Conservation (phyloP, 2,329 filamentous ascomycete genomes). For the Verticillium klebahnii region DNA sequence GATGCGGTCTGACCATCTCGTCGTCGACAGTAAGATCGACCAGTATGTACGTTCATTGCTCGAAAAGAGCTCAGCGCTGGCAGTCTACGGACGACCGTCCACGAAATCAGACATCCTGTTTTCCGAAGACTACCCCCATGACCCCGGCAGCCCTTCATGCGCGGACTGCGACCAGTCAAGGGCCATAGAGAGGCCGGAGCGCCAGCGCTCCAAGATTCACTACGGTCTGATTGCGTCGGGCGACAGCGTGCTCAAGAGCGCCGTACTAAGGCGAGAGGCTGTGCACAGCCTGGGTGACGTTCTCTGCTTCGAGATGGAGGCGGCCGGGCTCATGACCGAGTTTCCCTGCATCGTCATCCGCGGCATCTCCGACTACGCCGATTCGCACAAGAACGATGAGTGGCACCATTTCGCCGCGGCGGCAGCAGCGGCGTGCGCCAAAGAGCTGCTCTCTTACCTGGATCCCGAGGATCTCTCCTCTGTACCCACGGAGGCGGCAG, state of each 20-base stretch:
- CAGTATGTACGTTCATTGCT: conserved; percentile 1
- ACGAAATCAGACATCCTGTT: background rate
- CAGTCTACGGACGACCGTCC: background rate
- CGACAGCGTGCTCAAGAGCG: conserved; percentile 9
- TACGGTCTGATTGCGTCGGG: conserved; percentile 15
- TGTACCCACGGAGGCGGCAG: background rate
- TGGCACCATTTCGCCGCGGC: conserved; percentile 16
- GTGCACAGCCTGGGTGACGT: background rate
- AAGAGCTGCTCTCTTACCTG: conserved; percentile 6
- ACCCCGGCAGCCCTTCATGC: conserved; percentile 11
- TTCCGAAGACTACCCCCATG: background rate
- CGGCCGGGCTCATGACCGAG: conserved; percentile 12
- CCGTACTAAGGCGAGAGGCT: background rate
- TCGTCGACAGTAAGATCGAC: background rate
- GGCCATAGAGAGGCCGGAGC: conserved; percentile 1
- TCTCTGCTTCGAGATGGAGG: conserved; percentile 17
- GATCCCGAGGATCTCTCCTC: background rate
- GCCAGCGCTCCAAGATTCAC: conserved; percentile 8
- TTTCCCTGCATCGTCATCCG: conserved; percentile 14
- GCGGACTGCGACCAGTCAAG: conserved; percentile 5
- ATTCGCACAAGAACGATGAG: conserved; percentile 17
- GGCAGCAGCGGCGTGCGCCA: conserved; percentile 12
- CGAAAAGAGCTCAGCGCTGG: background rate
- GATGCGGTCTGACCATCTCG: conserved; percentile 1
- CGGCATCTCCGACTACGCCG: conserved; percentile 17